Evolutionary conservation across 495 filamentous ascomycete genomes (phyloP), one percentile per base, ranked within the genome.

Genomic region (Xylaria intraflava): DNA sequence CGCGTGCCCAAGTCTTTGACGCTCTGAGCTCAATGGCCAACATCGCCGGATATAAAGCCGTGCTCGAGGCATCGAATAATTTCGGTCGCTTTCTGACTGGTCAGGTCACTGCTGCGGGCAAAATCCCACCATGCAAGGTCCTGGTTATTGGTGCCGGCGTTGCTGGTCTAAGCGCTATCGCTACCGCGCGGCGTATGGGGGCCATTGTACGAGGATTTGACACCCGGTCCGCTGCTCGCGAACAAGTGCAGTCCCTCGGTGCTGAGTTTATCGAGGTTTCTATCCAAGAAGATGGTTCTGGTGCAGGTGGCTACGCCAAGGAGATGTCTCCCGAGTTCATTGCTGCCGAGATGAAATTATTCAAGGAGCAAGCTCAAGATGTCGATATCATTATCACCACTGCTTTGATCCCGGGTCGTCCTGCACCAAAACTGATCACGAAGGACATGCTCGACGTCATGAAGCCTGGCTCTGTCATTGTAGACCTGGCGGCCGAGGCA

Each of bases 261-360:
- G 88, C 87, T 8, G 88, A 92, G 53, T 90, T 90, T 62, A 77
- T 92, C 58, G 87, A 90, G 64, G 88, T 92, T 19, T 85, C 89
- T 27, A 73, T 92, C n/a, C 65, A 89, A 53, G 88, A 92, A 67
- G 88, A 90, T 52, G 88, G 87, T 12, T 78, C 85, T n/a, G 88
- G 87, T 1, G 78, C 84, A 14, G 88, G 88, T 19, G 88, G 88
- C 10, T 92, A 92, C 54, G 87, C 84, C 31, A 92, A 92, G 59
- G 86, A 88, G 62, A 92, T 92, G 88, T 89, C 86, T 47, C 86
- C 88, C 57, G 87, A 90, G 64, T 92, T 92, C 65, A 88, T 89
- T 63, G 87, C 87, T 53, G 87, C 87, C 7, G 88, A 92, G 62
- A 90, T 89, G 87, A 89, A 85, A 65, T 75, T 92, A 23, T 92